phyloP scores from a whole-genome alignment of 2,329 filamentous ascomycete species.

The Phyllosticta citrichinensis region DNA sequence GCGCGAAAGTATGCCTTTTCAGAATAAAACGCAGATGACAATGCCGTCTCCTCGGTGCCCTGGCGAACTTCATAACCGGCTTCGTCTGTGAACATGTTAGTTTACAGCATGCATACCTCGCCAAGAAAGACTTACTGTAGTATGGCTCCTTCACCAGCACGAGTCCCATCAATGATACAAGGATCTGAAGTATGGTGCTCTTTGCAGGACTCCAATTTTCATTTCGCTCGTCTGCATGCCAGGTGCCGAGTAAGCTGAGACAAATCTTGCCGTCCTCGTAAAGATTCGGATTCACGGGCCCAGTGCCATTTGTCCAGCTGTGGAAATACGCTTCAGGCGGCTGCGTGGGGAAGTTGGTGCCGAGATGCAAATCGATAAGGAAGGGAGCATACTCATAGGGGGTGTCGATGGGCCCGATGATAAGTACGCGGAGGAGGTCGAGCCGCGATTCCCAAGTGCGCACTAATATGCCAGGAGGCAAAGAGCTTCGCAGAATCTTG shows the following conservation, averaged over 20 bases:
- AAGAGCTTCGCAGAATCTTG: constrained; percentile 43
- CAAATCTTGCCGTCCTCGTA: constrained; percentile 56
- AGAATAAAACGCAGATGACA: constrained; percentile 41
- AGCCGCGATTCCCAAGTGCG: constrained; percentile 50
- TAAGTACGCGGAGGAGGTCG: constrained; percentile 48
- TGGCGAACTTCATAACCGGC: constrained; percentile 48
- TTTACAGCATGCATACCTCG: neutral
- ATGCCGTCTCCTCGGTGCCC: constrained; percentile 34
- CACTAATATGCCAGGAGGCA: constrained; percentile 48
- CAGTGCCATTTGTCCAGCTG: constrained; percentile 44
- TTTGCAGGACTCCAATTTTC: constrained; percentile 45
- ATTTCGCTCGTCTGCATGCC: constrained; percentile 42
- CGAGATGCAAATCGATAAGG: constrained; percentile 48
- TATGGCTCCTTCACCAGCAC: constrained; percentile 51
- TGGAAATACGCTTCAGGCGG: constrained; percentile 50
- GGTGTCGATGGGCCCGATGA: constrained; percentile 49
- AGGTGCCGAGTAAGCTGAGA: constrained; percentile 49
- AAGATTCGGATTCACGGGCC: constrained; percentile 51
- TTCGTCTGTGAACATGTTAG: constrained; percentile 36
- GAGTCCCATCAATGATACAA: constrained; percentile 47
- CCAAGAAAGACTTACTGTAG: constrained; percentile 37
- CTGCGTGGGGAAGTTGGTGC: constrained; percentile 38
- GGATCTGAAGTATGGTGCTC: constrained; percentile 47
- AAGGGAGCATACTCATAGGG: constrained; percentile 53
- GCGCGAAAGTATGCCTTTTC: constrained; percentile 46